Evolutionary conservation across 495 filamentous ascomycete species (phyloP), one percentile per base, ranked within the genome.

Genomic region (Mycothermus thermophilus): DNA sequence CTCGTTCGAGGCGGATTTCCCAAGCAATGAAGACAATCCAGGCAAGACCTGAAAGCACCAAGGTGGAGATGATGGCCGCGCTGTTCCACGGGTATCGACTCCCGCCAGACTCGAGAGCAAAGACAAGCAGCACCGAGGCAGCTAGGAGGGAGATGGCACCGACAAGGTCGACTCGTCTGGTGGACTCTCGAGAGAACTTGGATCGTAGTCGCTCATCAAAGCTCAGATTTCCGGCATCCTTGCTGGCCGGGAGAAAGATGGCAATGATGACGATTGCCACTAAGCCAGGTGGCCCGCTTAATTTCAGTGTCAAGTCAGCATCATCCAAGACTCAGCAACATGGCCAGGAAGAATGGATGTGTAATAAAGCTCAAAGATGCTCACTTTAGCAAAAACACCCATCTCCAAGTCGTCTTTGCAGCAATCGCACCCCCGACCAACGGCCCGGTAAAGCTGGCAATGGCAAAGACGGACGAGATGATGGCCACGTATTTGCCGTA

Each of bases 371-470:
- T 15, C 10, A 15, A 13, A 13, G 4, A 14, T 7, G 37, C 54
- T 13, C 9, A 60, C 58, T 64, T 63, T 3, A 64, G 34, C 1
- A 47, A 44, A 32, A 63, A 63, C 11, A 64, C 50, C 56, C 56
- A 64, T 37, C 57, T 33, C 62, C 55, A 63, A 0, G 48, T 50
- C 1, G 44, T 42, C 12, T 51, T 28, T 12, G 40, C 32, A 6
- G 39, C 36, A 9, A 71, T 66, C 1, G 46, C 52, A 18, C 64
- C 68, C 7, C 66, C 67, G 1, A 70, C 34, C 10, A 69, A 41
- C 6, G 62, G 63, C 3, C 63, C 63, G 0, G 63, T 38, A 3
- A 63, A 41, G 32, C 55, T 58, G 6, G 60, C 57, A 7, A 70
- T 32, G n/a, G 55, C 60, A 29, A 64, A 60, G 10, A 64, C 59